Conservation (phyloP, 2,329 filamentous ascomycete species). For the Aspergillus fijiensis region DNA sequence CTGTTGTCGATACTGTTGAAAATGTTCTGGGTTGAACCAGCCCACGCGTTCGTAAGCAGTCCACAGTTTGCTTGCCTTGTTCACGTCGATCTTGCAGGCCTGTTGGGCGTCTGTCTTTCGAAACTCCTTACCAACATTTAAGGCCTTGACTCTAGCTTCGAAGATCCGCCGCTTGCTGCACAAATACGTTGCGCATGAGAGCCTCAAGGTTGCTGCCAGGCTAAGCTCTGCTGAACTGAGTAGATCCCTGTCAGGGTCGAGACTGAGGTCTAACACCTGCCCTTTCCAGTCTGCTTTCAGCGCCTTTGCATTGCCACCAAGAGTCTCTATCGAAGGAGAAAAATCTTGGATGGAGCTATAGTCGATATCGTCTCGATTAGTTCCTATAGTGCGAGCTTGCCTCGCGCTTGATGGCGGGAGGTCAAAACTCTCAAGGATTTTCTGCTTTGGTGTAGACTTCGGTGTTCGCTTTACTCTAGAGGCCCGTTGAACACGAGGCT, state of each 20-base stretch:
- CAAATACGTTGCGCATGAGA: slow-evolving; percentile 85
- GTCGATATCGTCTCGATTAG: slow-evolving; percentile 79
- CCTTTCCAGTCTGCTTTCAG: slow-evolving; percentile 89
- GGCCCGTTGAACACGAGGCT: slow-evolving; percentile 32
- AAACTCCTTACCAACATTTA: slow-evolving; percentile 74
- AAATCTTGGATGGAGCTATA: slow-evolving; percentile 70
- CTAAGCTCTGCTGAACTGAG: slow-evolving; percentile 76
- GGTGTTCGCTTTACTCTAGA: slow-evolving; percentile 41
- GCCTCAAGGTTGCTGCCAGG: slow-evolving; percentile 74
- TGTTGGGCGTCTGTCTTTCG: slow-evolving; percentile 94
- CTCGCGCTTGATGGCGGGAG: slow-evolving; percentile 40
- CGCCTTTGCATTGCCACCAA: slow-evolving; percentile 65
- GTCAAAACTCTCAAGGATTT: slow-evolving; percentile 40
- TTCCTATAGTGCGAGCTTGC: slow-evolving; percentile 48
- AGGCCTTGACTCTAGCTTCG: slow-evolving; percentile 66
- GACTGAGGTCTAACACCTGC: slow-evolving; percentile 70
- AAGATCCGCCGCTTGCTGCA: slow-evolving; percentile 94
- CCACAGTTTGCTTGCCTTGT: slow-evolving; percentile 94
- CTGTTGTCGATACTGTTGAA: slow-evolving; percentile 44
- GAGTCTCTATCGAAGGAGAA: slow-evolving; percentile 66
- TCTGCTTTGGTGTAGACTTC: slow-evolving; percentile 44
- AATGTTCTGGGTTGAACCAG: slow-evolving; percentile 66
- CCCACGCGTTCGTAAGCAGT: slow-evolving; percentile 82
- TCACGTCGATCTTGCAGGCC: slow-evolving; percentile 97
- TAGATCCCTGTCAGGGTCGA: slow-evolving; percentile 66